Evolutionary conservation across 306 rosid genomes (phyloP).

Genomic region (Fragaria iinumae): DNA sequence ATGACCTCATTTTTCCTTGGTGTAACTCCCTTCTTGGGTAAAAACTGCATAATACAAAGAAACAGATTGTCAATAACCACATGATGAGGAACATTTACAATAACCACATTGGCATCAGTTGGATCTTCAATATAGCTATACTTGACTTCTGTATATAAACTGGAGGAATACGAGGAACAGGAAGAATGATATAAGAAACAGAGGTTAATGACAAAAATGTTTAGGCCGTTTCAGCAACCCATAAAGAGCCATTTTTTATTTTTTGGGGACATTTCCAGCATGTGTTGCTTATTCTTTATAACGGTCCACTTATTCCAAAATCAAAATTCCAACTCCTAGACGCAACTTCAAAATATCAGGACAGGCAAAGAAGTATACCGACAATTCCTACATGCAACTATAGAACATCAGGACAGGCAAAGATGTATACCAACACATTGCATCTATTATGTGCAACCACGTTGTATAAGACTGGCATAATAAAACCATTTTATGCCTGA

Average conservation of each 20-base stretch:
- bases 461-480: neutral
- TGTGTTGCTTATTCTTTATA: neutral
- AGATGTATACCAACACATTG: neutral
- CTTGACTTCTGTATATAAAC: neutral
- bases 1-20: conserved; percentile 72
- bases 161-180: neutral
- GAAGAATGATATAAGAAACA: neutral
- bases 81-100: conserved; percentile 11
- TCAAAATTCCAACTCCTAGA: neutral
- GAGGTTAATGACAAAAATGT: neutral
- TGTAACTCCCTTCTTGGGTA: conserved; percentile 72
- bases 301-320: neutral
- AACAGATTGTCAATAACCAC: conserved; percentile 14
- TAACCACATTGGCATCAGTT: neutral
- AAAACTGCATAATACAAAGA: conserved; percentile 45
- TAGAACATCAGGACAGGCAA: neutral
- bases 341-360: neutral
- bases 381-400: too few relatives aligned
- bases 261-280: neutral
- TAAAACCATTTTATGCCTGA: neutral
- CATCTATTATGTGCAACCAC: neutral
- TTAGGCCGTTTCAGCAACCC: neutral
- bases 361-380: neutral
- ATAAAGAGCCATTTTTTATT: neutral
- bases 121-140: neutral